These are phyloP conservation scores for Acanthamoeba castellanii DNA, from an alignment of 208 protist species.

Conservation along the genomic window DNA sequence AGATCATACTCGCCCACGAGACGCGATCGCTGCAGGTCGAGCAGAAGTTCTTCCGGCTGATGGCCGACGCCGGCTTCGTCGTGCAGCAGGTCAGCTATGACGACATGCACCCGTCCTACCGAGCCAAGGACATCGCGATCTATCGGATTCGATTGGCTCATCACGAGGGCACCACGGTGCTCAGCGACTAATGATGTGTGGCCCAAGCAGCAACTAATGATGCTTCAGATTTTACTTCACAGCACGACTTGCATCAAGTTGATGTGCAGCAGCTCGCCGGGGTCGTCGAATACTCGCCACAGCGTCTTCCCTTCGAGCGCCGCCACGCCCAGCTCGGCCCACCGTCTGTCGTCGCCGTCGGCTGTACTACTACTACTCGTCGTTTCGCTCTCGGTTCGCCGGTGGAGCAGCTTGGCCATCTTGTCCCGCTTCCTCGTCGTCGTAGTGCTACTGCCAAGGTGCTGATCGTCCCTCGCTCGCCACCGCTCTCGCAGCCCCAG, in stretches of 20 bases:
- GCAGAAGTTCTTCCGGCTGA: constrained; percentile 52
- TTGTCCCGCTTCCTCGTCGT: too few species aligned
- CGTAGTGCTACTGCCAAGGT: too few species aligned
- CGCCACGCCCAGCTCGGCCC: not conserved
- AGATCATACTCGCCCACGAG: constrained; percentile 72
- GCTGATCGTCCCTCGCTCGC: too few species aligned
- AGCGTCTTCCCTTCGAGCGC: not conserved
- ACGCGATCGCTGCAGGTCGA: constrained; percentile 59
- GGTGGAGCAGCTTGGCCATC: not conserved
- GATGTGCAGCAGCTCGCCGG: not conserved
- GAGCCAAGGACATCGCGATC: constrained; percentile 57
- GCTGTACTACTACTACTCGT: not conserved
- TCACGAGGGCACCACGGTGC: too few species aligned
- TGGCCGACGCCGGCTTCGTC: constrained; percentile 4
- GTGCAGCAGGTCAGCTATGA: constrained; percentile 5
- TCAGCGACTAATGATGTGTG: not conserved
- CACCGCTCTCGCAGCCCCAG: too few species aligned
- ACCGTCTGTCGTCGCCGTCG: not conserved
- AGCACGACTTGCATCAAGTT: too few species aligned
- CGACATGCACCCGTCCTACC: constrained; percentile 32
- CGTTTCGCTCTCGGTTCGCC: not conserved
- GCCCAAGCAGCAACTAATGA: not conserved
- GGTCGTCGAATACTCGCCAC: not conserved
- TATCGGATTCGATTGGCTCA: constrained; percentile 21
- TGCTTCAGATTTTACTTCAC: not conserved